Conservation (phyloP, 2,329 filamentous ascomycete genomes). For the Nothophaeocryptopus gaeumannii region DNA sequence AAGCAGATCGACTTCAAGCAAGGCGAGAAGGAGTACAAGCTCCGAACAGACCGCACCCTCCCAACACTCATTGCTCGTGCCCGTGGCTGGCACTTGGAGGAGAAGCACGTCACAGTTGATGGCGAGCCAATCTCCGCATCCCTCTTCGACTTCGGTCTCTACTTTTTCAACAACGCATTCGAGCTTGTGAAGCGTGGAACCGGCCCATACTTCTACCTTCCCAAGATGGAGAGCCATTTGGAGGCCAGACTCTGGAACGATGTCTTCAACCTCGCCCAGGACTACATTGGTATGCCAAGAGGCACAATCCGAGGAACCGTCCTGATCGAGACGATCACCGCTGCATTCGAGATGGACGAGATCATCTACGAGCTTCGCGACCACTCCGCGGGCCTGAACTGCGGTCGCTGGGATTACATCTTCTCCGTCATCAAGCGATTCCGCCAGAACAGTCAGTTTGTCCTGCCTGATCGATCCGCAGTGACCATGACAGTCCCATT, state of each 20-base stretch:
- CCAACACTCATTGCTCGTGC: constrained; percentile 93
- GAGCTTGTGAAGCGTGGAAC: constrained; percentile 79
- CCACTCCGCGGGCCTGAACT: constrained; percentile 94
- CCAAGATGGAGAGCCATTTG: constrained; percentile 93
- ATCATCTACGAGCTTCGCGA: constrained; percentile 99
- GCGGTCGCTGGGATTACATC: constrained; percentile 99
- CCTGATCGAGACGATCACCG: constrained; percentile 94
- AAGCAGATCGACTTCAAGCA: constrained; percentile 95
- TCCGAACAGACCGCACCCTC: constrained; percentile 80
- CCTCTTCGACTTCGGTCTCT: constrained; percentile 96
- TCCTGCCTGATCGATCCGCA: constrained; percentile 83
- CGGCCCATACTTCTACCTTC: constrained; percentile 96
- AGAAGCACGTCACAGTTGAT: constrained; percentile 96
- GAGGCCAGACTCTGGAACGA: constrained; percentile 98
- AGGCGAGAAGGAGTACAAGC: constrained; percentile 93
- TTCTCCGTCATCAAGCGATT: constrained; percentile 99
- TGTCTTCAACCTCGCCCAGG: constrained; percentile 91
- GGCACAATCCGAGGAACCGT: constrained; percentile 94
- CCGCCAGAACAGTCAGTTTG: constrained; percentile 88
- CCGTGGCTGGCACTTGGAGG: constrained; percentile 95
- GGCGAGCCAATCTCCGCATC: constrained; percentile 89
- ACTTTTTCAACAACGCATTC: constrained; percentile 97
- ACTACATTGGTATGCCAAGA: constrained; percentile 82
- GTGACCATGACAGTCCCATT: constrained; percentile 99
- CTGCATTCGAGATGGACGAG: constrained; percentile 99